Evolutionary conservation across 2,329 filamentous ascomycete genomes (phyloP).

Genomic region (Calonectria leucothoes): DNA sequence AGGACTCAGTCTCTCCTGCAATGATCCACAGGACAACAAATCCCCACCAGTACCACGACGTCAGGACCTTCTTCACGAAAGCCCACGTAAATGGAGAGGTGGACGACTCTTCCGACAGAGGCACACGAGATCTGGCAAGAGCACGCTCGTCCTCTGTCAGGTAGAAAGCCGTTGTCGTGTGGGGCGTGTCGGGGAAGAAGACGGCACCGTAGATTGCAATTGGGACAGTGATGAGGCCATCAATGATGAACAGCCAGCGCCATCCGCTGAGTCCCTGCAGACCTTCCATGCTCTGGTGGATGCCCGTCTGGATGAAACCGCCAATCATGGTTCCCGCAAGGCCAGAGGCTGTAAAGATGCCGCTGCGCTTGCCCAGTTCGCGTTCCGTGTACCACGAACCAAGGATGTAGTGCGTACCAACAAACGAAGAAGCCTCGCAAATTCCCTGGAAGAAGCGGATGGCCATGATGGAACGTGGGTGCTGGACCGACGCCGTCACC

Average conservation of each 20-base stretch:
- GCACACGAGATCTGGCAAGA: constrained; percentile 57
- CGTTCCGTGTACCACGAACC: constrained; percentile 69
- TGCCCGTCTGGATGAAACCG: constrained; percentile 72
- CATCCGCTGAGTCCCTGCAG: constrained; percentile 70
- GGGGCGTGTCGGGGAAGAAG: constrained; percentile 55
- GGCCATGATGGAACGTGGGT: constrained; percentile 50
- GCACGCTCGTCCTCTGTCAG: constrained; percentile 59
- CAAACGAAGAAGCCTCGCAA: constrained; percentile 53
- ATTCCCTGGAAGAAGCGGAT: constrained; percentile 55
- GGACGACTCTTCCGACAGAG: constrained; percentile 51
- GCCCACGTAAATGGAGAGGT: constrained; percentile 55
- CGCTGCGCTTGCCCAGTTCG: constrained; percentile 72
- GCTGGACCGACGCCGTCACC: constrained; percentile 56
- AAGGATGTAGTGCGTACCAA: constrained; percentile 56
- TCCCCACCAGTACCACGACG: constrained; percentile 74
- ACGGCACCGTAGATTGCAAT: constrained; percentile 49
- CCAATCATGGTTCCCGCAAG: constrained; percentile 64
- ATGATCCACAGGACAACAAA: constrained; percentile 77
- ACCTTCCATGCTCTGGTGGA: constrained; percentile 59
- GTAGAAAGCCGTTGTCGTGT: constrained; percentile 57
- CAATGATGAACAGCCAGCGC: constrained; percentile 79
- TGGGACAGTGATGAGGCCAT: constrained; percentile 63
- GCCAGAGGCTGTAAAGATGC: constrained; percentile 71
- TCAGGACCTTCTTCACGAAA: constrained; percentile 66
- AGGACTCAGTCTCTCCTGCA: constrained; percentile 78